Base-by-base conservation (phyloP, 306 rosid species). In the Pyrus communis region DNA sequence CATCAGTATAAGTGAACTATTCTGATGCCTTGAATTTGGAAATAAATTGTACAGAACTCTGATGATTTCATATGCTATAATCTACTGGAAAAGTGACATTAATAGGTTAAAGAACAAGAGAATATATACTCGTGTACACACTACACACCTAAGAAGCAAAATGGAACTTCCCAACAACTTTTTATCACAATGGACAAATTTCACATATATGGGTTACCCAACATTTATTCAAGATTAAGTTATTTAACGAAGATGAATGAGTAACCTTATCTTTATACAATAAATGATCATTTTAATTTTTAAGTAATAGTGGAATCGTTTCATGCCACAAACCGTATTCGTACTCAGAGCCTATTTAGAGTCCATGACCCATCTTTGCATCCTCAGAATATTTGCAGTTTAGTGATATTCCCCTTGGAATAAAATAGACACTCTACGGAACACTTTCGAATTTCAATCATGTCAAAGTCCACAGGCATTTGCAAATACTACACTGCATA, bases 1-100 rank as follows among this genome's bases (percentile, higher is more conserved):
- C 38, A 79, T 71, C 67, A 54, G 69, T 67, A 75, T 79, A 74
- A 83, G 27, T 67, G 70, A 42, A 25, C 28, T 25, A 60, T 17
- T 38, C 43, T 4, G 11, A 17, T 76, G 19, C 62, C 73, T 69
- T 45, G 51, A 43, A 42, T 25, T 63, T 71, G 42, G 31, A 75
- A 21, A 54, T 55, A 19, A 71, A 4, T 31, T 54, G 7, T 3
- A 31, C n/a, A 3, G 9, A 57, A 57, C 3, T 54, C 30, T 27
- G 28, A 70, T 51, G 62, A 51, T 51, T 51, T 61, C 45, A 18
- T 18, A 18, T 70, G 27, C 27, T 17, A 71, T 19, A 55, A 21
- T 40, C 23, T n/a, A 67, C 3, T 42, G 18, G 28, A 42, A 40
- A 67, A 67, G 51, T 4, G 23, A 9, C 23, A 64, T 12, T 31